A percentile compares a stretch with the other conserved stretches of the same genome.
phyloP scores from a whole-genome alignment of 1,284 basidiomycete species.

The Rugosomyces carneus region DNA sequence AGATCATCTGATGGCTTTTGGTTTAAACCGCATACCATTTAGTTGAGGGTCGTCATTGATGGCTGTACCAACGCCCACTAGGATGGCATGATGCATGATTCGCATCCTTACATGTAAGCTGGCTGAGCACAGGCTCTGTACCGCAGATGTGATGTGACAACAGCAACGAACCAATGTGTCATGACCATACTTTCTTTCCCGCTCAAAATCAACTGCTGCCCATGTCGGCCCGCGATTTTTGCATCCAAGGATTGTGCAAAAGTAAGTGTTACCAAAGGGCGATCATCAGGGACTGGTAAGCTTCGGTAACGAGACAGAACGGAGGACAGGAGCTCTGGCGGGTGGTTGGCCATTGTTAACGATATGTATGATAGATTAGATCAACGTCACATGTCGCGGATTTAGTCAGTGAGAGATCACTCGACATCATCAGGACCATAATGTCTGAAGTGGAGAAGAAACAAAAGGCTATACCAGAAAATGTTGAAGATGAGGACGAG shows the following conservation, averaged over 20 bases:
- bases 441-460: slow-evolving; percentile 13
- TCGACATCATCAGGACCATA: background rate
- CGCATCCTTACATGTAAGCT: slow-evolving; percentile 58
- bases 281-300: slow-evolving; percentile 16
- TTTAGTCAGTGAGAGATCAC: too few relatives aligned
- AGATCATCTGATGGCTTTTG: slow-evolving; percentile 1
- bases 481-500: slow-evolving; percentile 17
- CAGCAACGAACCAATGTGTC: slow-evolving; percentile 80
- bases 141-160: background rate
- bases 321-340: slow-evolving; percentile 23
- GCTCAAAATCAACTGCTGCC: slow-evolving; percentile 77
- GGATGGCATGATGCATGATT: slow-evolving; percentile 86
- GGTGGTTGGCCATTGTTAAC: slow-evolving; percentile 5
- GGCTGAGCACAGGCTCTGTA: background rate
- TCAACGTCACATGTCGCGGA: background rate
- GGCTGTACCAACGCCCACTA: slow-evolving; percentile 88
- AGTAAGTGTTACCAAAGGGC: slow-evolving; percentile 77
- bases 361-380: background rate
- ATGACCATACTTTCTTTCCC: slow-evolving; percentile 87
- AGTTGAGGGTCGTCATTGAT: slow-evolving; percentile 91
- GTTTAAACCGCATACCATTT: slow-evolving; percentile 56
- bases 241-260: slow-evolving; percentile 95
- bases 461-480: slow-evolving; percentile 2
- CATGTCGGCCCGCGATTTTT: slow-evolving; percentile 78
- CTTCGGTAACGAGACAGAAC: slow-evolving; percentile 21